Base-by-base conservation (phyloP, 2,329 filamentous ascomycete species). In the Aspergillaceae sp. region DNA sequence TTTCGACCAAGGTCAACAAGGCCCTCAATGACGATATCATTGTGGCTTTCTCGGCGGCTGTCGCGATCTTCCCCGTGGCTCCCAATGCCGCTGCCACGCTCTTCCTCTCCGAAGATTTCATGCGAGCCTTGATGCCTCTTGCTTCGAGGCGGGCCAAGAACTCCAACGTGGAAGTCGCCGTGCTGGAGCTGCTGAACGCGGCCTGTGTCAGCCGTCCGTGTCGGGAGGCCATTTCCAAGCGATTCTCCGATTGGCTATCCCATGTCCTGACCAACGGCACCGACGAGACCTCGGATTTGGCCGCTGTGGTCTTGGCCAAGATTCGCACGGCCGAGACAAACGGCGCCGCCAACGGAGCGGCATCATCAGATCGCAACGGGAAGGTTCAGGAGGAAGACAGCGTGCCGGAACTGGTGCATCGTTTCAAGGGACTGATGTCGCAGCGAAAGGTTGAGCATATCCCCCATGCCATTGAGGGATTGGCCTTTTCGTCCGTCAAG, bases 401-500 rank as follows among this genome's bases (percentile, higher is more conserved):
- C 45, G 71, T 74, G 44, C 69, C 73, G 43, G 74, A 78, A 51
- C 61, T 80, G 44, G 74, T 80, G 48, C 65, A 71, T 49, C 70
- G 73, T 53, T 78, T 81, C 58, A 78, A 76, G 57, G 64, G 60
- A 50, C 66, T 71, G 58, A 66, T 74, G 57, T 63, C 61, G 47
- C 60, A 62, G 49, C 51, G 56, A 42, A 63, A 69, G 54, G 63
- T 62, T 56, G 66, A 64, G 48, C 80, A 79, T 44, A 82, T 89
- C 70, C 79, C 85, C 56, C 82, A 86, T 60, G 84, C 87, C 1
- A 80, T 97, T 45, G 92, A 98, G 68, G 92, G 91, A 4, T 73
- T 98, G 49, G 92, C 91, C 9, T 97, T 95, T 64, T 84, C 89
- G 4, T 94, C 91, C 7, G 76, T 97, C 34, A 87, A 88, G 57